phyloP scores from a whole-genome alignment of 169 alveolate genomes.

The Neospora caninum region DNA sequence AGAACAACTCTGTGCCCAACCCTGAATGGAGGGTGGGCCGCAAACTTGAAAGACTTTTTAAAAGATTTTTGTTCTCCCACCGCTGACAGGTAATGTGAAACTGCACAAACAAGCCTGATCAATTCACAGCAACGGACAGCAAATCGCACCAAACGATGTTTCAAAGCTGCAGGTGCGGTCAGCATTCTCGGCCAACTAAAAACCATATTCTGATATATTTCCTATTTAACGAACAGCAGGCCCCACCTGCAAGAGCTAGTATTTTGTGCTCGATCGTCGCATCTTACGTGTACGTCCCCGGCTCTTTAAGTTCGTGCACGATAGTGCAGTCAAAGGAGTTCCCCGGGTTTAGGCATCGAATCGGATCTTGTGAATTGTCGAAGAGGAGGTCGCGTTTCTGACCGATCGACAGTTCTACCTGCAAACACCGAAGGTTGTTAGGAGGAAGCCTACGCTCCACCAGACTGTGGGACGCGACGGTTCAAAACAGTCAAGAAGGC shows the following conservation, averaged over 20 bases:
- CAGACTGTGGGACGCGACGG: background rate
- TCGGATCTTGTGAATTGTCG: slow-evolving; percentile 65
- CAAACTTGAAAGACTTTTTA: slow-evolving; percentile 65
- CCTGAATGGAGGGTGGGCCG: slow-evolving; percentile 65
- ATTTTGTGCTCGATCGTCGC: background rate
- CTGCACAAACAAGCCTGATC: slow-evolving; percentile 61
- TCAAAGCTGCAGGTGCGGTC: too few relatives aligned
- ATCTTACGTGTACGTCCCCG: slow-evolving; percentile 61
- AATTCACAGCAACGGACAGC: background rate
- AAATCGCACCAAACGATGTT: too few relatives aligned
- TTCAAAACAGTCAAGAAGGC: too few relatives aligned
- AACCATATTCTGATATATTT: too few relatives aligned
- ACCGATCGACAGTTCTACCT: slow-evolving; percentile 59
- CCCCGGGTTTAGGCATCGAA: slow-evolving; percentile 49
- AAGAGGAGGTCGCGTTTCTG: slow-evolving; percentile 42
- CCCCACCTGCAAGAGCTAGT: too few relatives aligned
- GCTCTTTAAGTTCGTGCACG: slow-evolving; percentile 54
- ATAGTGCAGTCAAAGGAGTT: slow-evolving; percentile 65
- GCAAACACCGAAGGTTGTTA: background rate
- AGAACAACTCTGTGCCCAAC: slow-evolving; percentile 49
- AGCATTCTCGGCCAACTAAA: too few relatives aligned
- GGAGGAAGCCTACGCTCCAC: background rate
- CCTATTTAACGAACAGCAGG: too few relatives aligned
- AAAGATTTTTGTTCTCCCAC: slow-evolving; percentile 61
- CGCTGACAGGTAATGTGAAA: slow-evolving; percentile 63